phyloP scores from a whole-genome alignment of 371 early-diverging fungal species.

The Syncephalis fuscata region DNA sequence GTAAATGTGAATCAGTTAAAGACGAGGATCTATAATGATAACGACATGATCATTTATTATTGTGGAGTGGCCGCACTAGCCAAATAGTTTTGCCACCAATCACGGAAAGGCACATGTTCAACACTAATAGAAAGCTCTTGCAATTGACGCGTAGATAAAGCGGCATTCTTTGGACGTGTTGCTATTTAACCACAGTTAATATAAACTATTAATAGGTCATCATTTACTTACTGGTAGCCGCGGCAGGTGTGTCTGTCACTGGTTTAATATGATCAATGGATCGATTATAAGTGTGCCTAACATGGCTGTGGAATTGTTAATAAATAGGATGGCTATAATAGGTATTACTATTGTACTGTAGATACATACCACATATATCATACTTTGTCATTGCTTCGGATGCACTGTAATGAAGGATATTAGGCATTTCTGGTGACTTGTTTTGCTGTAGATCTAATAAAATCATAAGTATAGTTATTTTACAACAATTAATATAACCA shows the following conservation, averaged over 20 bases:
- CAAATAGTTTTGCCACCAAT: constrained; percentile 31
- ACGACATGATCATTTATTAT: no score
- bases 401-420: constrained; percentile 51
- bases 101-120: constrained; percentile 25
- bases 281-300: no score
- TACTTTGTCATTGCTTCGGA: constrained; percentile 57
- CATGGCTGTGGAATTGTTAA: background rate
- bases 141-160: constrained; percentile 36
- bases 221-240: constrained; percentile 17
- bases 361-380: constrained; percentile 45
- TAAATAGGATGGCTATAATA: constrained; percentile 2
- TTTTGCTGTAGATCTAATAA: constrained; percentile 12
- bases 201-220: background rate
- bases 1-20: constrained; percentile 12
- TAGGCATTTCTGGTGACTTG: constrained; percentile 22
- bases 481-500: background rate
- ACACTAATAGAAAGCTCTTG: constrained; percentile 29
- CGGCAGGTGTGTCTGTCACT: constrained; percentile 14
- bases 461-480: background rate
- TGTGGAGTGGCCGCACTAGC: no score
- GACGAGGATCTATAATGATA: background rate
- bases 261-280: constrained; percentile 2
- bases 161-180: constrained; percentile 41
- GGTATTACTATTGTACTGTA: constrained; percentile 2
- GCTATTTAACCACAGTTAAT: constrained; percentile 9